These are phyloP conservation scores for Phaeoacremonium minimum DNA, from an alignment of 2,329 filamentous ascomycete species.

Conservation along the genomic window DNA sequence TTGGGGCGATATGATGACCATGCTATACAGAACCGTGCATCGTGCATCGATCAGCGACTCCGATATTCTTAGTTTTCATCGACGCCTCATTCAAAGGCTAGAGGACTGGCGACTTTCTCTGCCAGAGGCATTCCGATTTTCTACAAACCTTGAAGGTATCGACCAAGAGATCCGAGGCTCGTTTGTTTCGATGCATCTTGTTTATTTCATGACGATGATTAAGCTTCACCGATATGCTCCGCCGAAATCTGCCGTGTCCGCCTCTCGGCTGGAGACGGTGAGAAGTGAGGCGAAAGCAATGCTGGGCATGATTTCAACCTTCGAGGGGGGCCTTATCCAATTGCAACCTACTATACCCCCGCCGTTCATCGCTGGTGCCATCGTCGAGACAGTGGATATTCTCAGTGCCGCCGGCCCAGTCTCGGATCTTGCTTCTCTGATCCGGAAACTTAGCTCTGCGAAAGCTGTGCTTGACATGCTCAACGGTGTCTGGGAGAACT, in stretches of 20 bases:
- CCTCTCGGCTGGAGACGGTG: constrained; percentile 40
- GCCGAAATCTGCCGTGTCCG: constrained; percentile 30
- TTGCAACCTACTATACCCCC: constrained; percentile 41
- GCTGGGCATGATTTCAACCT: constrained; percentile 38
- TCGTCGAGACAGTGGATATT: constrained; percentile 62
- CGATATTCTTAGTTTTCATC: too few species aligned
- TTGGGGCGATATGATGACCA: constrained; percentile 60
- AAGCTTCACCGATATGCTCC: constrained; percentile 60
- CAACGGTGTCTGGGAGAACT: constrained; percentile 55
- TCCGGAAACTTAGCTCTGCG: constrained; percentile 50
- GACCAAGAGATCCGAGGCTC: constrained; percentile 51
- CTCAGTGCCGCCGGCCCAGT: constrained; percentile 56
- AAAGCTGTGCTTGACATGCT: constrained; percentile 52
- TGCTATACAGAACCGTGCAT: constrained; percentile 49
- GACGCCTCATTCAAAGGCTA: constrained; percentile 43
- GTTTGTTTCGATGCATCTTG: constrained; percentile 60
- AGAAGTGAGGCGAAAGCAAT: constrained; percentile 47
- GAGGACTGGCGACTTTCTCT: constrained; percentile 55
- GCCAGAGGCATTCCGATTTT: constrained; percentile 50
- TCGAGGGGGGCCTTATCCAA: constrained; percentile 30
- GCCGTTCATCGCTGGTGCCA: constrained; percentile 59
- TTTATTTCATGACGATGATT: constrained; percentile 62
- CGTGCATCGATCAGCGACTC: constrained; percentile 6
- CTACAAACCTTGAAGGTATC: constrained; percentile 52
- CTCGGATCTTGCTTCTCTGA: constrained; percentile 42